Base-by-base conservation (phyloP, 2,329 filamentous ascomycete species). In the Nannizziopsis barbatae region DNA sequence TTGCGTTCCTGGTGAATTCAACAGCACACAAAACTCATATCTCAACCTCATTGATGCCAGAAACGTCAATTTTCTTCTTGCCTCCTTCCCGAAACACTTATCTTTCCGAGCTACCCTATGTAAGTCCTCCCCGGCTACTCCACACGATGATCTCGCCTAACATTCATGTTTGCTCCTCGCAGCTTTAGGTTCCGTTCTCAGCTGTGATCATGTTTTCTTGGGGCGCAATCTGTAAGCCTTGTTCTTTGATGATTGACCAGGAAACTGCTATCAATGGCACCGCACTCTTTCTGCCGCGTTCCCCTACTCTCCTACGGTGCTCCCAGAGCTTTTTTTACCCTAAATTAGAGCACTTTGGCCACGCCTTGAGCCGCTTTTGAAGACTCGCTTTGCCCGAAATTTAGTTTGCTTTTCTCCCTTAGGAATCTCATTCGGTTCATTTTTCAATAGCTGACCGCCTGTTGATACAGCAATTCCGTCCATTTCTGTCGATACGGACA, bases 401-500 rank as follows among this genome's bases (percentile, higher is more conserved):
- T n/a, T n/a, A n/a, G n/a, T 27, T 27, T 27, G 22, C 22, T 27
- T 7, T 27, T 27, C 7, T 27, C 3, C 22, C 22, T 7, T 27
- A 3, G 22, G 7, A 42, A 20, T 37, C 9, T 9, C 12, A 15
- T 42, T 45, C 27, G 32, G 43, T 32, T 47, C 12, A 27, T 38
- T 15, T 30, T 27, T 38, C 18, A 31, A 27, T 35, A 12, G 47
- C 47, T 42, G 37, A 45, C 47, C 38, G 52, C 44, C 30, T 22
- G 36, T 15, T 33, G 15, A 35, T 42, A 40, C 45, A 55, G 52
- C 57, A 55, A 46, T 60, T 44, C 60, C 64, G 42, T 55, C 63
- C 15, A 53, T 63, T 41, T 56, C 53, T 35, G 57, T 62, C 45
- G 62, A 65, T 20, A 58, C 61, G 17, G 62, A 67, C 38, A 65